Evolutionary conservation across 192 early-diverging fungal species (phyloP).

Genomic region (Chytriomyces hyalinus): DNA sequence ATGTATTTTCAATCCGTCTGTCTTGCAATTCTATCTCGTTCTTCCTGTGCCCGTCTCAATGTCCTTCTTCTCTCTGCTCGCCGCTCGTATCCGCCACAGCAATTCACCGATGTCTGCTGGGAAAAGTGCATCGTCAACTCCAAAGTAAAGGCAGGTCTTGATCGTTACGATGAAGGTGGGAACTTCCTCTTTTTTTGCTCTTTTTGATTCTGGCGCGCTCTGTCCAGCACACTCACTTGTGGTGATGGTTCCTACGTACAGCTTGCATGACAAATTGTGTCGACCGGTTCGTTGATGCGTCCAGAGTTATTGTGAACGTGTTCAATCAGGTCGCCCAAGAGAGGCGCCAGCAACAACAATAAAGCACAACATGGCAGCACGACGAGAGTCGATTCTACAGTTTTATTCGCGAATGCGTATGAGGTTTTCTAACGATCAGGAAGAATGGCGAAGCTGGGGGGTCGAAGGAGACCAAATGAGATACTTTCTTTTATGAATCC

Average conservation of each 20-base stretch:
- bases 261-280: constrained; percentile 38
- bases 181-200: not conserved
- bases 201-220: not conserved
- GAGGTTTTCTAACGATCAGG: not conserved
- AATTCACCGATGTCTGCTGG: constrained; percentile 72
- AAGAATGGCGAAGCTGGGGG: too few relatives aligned
- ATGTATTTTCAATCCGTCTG: too few relatives aligned
- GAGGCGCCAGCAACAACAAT: not conserved
- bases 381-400: not conserved
- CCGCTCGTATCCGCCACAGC: constrained; percentile 35
- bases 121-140: constrained; percentile 69
- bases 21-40: too few relatives aligned
- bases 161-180: constrained; percentile 55
- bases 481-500: too few relatives aligned
- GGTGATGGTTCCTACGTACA: not conserved
- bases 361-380: not conserved
- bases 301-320: constrained; percentile 25
- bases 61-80: not conserved
- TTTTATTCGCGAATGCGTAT: not conserved
- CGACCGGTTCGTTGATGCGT: constrained; percentile 34
- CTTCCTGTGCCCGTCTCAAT: not conserved
- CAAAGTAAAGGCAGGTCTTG: constrained; percentile 54
- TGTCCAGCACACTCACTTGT: not conserved
- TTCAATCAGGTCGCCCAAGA: constrained; percentile 31
- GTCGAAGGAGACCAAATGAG: too few relatives aligned